Evolutionary conservation across 441 rosid species (phyloP).

Genomic region (Syzygium syzygioides): DNA sequence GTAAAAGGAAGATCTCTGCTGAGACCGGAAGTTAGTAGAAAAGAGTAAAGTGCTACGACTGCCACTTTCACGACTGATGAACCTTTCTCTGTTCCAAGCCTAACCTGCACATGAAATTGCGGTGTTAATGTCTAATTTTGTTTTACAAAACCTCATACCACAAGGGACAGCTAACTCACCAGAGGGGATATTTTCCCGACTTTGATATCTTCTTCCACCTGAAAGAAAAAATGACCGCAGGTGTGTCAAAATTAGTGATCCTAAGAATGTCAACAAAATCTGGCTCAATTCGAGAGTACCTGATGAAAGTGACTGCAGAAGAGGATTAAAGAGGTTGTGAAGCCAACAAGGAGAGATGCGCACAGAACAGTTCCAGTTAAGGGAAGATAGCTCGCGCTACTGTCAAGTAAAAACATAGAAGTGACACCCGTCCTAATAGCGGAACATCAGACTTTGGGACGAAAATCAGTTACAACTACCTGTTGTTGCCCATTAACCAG

Average conservation of each 20-base stretch:
- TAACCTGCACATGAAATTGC: constrained; percentile 36
- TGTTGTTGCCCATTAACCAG: constrained; percentile 46
- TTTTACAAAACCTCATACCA: neutral
- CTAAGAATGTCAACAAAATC: neutral
- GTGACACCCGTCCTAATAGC: neutral
- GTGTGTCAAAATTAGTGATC: neutral
- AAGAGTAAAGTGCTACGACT: constrained; percentile 34
- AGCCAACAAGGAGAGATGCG: constrained; percentile 67
- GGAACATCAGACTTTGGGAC: neutral
- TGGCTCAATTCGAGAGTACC: constrained; percentile 20
- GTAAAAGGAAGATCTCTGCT: constrained; percentile 49
- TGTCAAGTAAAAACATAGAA: constrained; percentile 21
- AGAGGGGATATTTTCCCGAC: constrained; percentile 77
- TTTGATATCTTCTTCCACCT: constrained; percentile 68
- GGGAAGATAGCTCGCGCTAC: constrained; percentile 35
- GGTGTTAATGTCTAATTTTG: neutral
- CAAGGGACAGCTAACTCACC: constrained; percentile 25
- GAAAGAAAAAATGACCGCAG: neutral
- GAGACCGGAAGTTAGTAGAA: constrained; percentile 43
- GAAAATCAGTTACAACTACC: constrained; percentile 27
- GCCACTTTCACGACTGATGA: constrained; percentile 44
- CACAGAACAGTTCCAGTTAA: constrained; percentile 49
- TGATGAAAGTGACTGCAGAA: constrained; percentile 95
- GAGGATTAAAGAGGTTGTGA: constrained; percentile 80
- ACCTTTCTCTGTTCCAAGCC: constrained; percentile 69